Percentiles rank a stretch among this genome's conserved stretches.
Evolutionary conservation across 2,329 filamentous ascomycete genomes (phyloP).

Genomic region (Fusarium sp.): DNA sequence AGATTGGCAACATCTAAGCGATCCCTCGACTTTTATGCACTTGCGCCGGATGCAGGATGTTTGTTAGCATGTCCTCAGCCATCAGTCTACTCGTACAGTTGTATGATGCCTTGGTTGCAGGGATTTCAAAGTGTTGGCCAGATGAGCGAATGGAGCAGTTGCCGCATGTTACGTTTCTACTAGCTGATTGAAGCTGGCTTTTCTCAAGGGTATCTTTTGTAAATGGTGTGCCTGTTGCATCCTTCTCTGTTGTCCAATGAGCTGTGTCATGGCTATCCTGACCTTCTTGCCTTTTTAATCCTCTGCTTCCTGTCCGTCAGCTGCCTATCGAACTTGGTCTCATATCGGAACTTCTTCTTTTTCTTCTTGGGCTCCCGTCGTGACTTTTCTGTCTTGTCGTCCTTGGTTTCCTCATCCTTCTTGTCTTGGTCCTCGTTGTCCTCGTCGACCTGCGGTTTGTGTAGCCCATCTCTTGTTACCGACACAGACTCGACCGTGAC

Average conservation of each 20-base stretch:
- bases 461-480: slow-evolving; percentile 80
- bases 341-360: slow-evolving; percentile 94
- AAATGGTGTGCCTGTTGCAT: slow-evolving; percentile 40
- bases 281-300: slow-evolving; percentile 65
- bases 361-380: slow-evolving; percentile 76
- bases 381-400: slow-evolving; percentile 50
- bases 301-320: slow-evolving; percentile 79
- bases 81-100: slow-evolving; percentile 39
- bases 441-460: slow-evolving; percentile 62
- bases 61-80: slow-evolving; percentile 37
- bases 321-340: slow-evolving; percentile 88
- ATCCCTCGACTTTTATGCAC: slow-evolving; percentile 29
- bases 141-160: slow-evolving; percentile 50
- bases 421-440: slow-evolving; percentile 57
- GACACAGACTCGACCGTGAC: slow-evolving; percentile 94
- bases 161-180: slow-evolving; percentile 53
- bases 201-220: slow-evolving; percentile 53
- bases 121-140: slow-evolving; percentile 47
- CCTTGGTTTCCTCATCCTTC: slow-evolving; percentile 47
- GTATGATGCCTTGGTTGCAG: slow-evolving; percentile 44
- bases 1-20: slow-evolving; percentile 92
- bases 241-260: slow-evolving; percentile 33
- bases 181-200: slow-evolving; percentile 50
- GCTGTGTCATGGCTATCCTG: slow-evolving; percentile 14
- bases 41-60: slow-evolving; percentile 43